phyloP scores from a whole-genome alignment of 202 grass and related monocot genomes.

The Zoysia matrella region DNA sequence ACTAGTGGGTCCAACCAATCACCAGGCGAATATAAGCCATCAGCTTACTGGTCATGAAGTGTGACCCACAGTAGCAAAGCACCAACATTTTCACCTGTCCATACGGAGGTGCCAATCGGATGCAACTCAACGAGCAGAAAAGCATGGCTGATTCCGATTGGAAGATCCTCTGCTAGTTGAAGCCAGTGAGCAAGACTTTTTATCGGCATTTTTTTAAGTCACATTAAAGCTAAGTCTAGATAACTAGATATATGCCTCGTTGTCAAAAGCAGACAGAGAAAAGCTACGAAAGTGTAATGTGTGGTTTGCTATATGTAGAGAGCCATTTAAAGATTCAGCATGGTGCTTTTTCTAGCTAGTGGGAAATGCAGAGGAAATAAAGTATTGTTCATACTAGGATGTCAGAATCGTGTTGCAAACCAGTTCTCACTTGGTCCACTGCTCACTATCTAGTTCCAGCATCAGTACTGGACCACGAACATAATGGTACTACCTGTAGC shows the following conservation, averaged over 20 bases:
- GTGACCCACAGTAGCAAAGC: slow-evolving; percentile 33
- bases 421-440: neutral
- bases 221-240: slow-evolving; percentile 40
- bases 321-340: slow-evolving; percentile 32
- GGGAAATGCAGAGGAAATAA: slow-evolving; percentile 35
- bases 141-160: slow-evolving; percentile 21
- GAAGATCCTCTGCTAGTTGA: slow-evolving; percentile 42
- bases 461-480: neutral
- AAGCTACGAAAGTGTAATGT: slow-evolving; percentile 28
- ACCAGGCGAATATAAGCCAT: slow-evolving; percentile 29
- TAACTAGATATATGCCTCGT: neutral
- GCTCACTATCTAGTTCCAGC: neutral
- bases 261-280: slow-evolving; percentile 30
- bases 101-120: slow-evolving; percentile 32
- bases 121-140: slow-evolving; percentile 38
- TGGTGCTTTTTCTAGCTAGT: slow-evolving; percentile 13
- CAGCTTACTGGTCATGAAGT: slow-evolving; percentile 32
- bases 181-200: slow-evolving; percentile 48
- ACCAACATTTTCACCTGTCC: slow-evolving; percentile 44
- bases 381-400: slow-evolving; percentile 45
- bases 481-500: neutral
- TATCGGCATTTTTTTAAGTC: slow-evolving; percentile 26
- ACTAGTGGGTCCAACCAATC: slow-evolving; percentile 45
- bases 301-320: neutral
- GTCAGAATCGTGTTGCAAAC: neutral